A percentile compares a stretch with the other conserved stretches of the same genome.
phyloP scores from a whole-genome alignment of 2,329 filamentous ascomycete species.

The Penicillium hordei region DNA sequence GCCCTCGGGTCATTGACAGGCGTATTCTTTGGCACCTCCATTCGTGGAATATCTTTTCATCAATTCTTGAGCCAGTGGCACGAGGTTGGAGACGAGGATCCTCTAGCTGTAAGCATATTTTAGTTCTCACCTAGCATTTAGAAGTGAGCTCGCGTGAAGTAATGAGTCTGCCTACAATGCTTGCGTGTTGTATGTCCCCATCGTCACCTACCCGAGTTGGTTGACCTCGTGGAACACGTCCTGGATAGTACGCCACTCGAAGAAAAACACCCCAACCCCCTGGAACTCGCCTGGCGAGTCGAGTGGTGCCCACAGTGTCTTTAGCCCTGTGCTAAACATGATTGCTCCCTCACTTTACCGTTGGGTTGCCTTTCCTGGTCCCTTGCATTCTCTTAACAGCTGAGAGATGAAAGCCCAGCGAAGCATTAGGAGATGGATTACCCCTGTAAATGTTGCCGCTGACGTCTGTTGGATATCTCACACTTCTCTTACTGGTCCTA shows the following conservation, averaged over 20 bases:
- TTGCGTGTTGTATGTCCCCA: too few relatives aligned
- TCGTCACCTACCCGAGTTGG: too few relatives aligned
- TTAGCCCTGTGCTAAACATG: too few relatives aligned
- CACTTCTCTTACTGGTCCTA: not conserved
- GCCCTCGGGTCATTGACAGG: slow-evolving; percentile 45
- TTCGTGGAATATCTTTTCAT: slow-evolving; percentile 35
- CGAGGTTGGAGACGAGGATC: slow-evolving; percentile 35
- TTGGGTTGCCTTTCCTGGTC: not conserved
- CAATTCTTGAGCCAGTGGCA: slow-evolving; percentile 30
- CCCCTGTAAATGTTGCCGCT: not conserved
- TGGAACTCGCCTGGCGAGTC: too few relatives aligned
- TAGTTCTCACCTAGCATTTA: too few relatives aligned
- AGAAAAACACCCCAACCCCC: too few relatives aligned
- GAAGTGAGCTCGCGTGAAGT: too few relatives aligned
- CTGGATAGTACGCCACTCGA: too few relatives aligned
- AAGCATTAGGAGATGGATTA: not conserved
- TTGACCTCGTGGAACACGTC: too few relatives aligned
- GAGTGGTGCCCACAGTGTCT: not conserved
- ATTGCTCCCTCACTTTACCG: too few relatives aligned
- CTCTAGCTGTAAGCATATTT: too few relatives aligned
- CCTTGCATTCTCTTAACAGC: not conserved
- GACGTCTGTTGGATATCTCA: not conserved
- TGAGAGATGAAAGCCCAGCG: not conserved
- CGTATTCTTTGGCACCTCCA: slow-evolving; percentile 42
- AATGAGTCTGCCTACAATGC: too few relatives aligned